Conservation (phyloP, 1,139 yeast species). For the Candida buenavistaensis region DNA sequence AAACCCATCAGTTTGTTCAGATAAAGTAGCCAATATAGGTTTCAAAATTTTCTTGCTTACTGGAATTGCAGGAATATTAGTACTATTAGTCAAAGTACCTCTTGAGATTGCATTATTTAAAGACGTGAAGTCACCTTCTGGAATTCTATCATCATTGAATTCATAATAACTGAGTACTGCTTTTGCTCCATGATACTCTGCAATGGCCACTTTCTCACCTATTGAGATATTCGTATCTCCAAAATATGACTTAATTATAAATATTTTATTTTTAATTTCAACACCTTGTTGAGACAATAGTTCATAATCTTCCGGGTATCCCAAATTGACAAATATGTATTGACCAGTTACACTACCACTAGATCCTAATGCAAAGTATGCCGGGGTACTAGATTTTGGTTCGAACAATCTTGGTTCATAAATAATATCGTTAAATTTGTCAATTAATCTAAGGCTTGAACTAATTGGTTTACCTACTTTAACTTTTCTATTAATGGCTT, state of each 20-base stretch:
- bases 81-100: conserved; percentile 12
- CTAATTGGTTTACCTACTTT: conserved; percentile 23
- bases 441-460: conserved; percentile 27
- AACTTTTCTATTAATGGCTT: conserved; percentile 19
- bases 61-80: conserved; percentile 36
- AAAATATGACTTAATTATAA: conserved; percentile 24
- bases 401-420: conserved; percentile 31
- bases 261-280: conserved; percentile 26
- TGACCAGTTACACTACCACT: conserved; percentile 27
- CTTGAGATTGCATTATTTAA: conserved; percentile 13
- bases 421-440: conserved; percentile 21
- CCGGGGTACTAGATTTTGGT: conserved; percentile 33
- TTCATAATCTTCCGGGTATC: conserved; percentile 30
- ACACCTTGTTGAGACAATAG: conserved; percentile 21
- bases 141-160: conserved; percentile 10
- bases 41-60: conserved; percentile 29
- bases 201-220: conserved; percentile 28
- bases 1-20: conserved; percentile 15
- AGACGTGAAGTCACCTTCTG: conserved; percentile 5
- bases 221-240: conserved; percentile 16
- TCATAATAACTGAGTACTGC: conserved; percentile 32
- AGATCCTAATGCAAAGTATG: conserved; percentile 33
- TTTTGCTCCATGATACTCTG: conserved; percentile 28
- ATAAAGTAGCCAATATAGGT: conserved; percentile 35
- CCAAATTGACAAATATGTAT: conserved; percentile 34